These are phyloP conservation scores for Lizonia empirigonia DNA, from an alignment of 2,329 filamentous ascomycete genomes.

Conservation along the genomic window DNA sequence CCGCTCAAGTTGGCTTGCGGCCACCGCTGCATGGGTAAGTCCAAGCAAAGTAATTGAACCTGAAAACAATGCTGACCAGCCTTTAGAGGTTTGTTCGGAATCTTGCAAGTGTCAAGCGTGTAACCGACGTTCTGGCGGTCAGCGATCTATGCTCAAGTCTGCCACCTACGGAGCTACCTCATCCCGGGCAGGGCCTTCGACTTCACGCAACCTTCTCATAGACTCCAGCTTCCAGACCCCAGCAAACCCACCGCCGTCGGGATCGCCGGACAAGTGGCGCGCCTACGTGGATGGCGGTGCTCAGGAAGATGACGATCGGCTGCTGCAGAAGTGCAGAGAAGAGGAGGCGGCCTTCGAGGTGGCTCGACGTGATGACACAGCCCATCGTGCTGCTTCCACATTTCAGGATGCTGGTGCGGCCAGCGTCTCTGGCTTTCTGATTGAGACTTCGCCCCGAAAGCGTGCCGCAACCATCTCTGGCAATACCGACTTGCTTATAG, in stretches of 20 bases:
- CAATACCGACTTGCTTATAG: conserved; percentile 26
- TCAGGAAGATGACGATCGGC: conserved; percentile 28
- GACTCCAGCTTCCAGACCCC: conserved; percentile 8
- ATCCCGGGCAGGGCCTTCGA: conserved; percentile 1
- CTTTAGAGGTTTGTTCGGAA: conserved; percentile 33
- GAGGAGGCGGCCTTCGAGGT: conserved; percentile 20
- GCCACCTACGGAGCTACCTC: conserved; percentile 3
- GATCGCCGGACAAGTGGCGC: conserved; percentile 16
- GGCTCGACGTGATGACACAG: conserved; percentile 4
- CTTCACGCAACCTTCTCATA: conserved; percentile 4
- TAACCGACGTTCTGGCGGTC: conserved; percentile 30
- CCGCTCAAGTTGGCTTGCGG: conserved; percentile 23
- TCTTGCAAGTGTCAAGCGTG: conserved; percentile 39
- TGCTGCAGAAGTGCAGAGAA: conserved; percentile 19
- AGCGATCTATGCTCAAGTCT: conserved; percentile 34
- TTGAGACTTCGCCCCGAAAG: conserved; percentile 21
- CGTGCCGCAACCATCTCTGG: conserved; percentile 12
- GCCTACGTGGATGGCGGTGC: conserved; percentile 28
- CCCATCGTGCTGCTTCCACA: background rate
- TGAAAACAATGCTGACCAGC: background rate
- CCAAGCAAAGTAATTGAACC: background rate
- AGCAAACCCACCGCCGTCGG: background rate
- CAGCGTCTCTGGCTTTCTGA: conserved; percentile 16
- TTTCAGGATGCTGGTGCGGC: background rate
- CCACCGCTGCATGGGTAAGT: conserved; percentile 36